A percentile compares a stretch with the other conserved stretches of the same genome.
These are phyloP conservation scores for Linderina pennispora DNA, from an alignment of 192 early-diverging fungal species.

Conservation along the genomic window DNA sequence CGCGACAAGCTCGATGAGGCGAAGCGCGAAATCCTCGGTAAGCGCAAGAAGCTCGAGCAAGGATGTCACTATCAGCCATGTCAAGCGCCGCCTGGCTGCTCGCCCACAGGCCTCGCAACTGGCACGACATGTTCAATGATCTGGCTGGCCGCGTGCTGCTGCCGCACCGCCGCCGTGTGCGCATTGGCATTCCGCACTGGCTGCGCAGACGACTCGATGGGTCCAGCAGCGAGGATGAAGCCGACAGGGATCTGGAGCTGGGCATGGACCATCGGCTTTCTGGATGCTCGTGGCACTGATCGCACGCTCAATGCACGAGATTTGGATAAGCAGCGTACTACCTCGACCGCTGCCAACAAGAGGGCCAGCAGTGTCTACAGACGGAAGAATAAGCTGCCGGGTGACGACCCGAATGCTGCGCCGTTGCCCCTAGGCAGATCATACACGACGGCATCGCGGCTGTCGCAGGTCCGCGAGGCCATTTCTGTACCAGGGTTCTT, in stretches of 20 bases:
- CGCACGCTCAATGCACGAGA: too few relatives aligned
- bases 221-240: neutral
- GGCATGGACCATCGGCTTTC: neutral
- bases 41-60: conserved; percentile 28
- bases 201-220: conserved; percentile 14
- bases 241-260: neutral
- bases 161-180: conserved; percentile 16
- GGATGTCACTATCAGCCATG: conserved; percentile 21
- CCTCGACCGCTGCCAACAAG: too few relatives aligned
- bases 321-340: too few relatives aligned
- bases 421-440: conserved; percentile 20
- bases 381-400: too few relatives aligned
- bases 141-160: conserved; percentile 21
- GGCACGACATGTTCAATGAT: conserved; percentile 12
- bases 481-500: conserved; percentile 2
- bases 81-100: conserved; percentile 29
- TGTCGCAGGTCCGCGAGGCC: conserved; percentile 25
- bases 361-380: too few relatives aligned
- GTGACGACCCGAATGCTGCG: conserved; percentile 1
- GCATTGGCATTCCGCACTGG: conserved; percentile 38
- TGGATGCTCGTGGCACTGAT: too few relatives aligned
- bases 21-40: conserved; percentile 25
- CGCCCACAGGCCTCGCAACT: conserved; percentile 16
- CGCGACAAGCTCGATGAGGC: conserved; percentile 19
- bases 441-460: conserved; percentile 26